phyloP scores from a whole-genome alignment of 139 green algal genomes.

The Bryopsis sp. region DNA sequence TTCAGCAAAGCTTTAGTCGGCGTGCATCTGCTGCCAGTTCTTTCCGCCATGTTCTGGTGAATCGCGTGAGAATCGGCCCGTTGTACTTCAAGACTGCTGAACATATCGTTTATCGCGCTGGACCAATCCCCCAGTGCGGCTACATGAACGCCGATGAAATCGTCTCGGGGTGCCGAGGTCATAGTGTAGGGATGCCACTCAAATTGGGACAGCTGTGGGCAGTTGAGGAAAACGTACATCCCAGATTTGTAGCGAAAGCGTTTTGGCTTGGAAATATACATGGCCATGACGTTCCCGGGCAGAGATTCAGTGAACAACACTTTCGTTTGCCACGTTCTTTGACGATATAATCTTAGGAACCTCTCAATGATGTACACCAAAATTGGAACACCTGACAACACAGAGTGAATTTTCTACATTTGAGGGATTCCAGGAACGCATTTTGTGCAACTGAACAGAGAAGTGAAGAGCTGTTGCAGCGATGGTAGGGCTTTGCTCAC shows the following conservation, averaged over 20 bases:
- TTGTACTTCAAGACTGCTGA: not conserved
- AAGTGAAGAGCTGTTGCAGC: not conserved
- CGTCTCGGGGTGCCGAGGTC: constrained; percentile 6
- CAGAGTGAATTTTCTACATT: too few relatives aligned
- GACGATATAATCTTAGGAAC: not conserved
- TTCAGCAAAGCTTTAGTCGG: not conserved
- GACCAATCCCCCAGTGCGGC: constrained; percentile 13
- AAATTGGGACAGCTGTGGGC: constrained; percentile 16
- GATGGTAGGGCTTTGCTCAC: constrained; percentile 5
- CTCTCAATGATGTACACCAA: constrained; percentile 17
- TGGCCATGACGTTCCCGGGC: not conserved
- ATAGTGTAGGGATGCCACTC: constrained; percentile 33
- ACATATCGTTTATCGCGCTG: not conserved
- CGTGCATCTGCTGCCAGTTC: too few relatives aligned
- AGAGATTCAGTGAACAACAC: constrained; percentile 13
- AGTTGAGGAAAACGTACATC: constrained; percentile 32
- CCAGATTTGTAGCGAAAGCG: constrained; percentile 18
- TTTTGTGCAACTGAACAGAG: too few relatives aligned
- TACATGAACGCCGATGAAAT: constrained; percentile 3
- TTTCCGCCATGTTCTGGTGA: too few relatives aligned
- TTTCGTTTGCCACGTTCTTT: not conserved
- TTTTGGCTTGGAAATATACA: not conserved
- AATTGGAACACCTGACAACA: constrained; percentile 14
- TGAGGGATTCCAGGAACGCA: too few relatives aligned
- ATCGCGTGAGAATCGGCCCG: not conserved